phyloP scores from a whole-genome alignment of 768 basidiomycete species.

The Candolleomyces aberdarensis region DNA sequence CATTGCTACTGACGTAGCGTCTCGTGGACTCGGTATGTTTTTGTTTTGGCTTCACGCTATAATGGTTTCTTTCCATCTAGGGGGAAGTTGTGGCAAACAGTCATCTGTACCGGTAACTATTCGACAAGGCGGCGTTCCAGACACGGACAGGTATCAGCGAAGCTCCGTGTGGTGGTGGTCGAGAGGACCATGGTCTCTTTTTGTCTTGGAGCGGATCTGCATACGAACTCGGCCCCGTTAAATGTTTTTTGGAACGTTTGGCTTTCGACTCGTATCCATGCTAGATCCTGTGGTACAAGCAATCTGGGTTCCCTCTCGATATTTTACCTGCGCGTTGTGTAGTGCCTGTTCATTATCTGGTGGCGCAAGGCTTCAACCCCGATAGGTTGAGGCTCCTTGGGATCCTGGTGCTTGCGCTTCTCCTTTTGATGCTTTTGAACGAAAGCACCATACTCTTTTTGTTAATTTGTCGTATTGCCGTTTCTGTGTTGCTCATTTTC shows the following conservation, averaged over 20 bases:
- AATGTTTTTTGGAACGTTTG: slow-evolving; percentile 18
- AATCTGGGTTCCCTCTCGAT: slow-evolving; percentile 10
- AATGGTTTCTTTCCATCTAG: slow-evolving; percentile 16
- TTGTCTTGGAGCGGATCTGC: slow-evolving; percentile 8
- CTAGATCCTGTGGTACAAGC: slow-evolving; percentile 5
- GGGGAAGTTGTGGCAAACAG: slow-evolving; percentile 10
- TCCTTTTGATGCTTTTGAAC: background rate
- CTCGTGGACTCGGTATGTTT: slow-evolving; percentile 98
- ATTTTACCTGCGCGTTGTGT: slow-evolving; percentile 2
- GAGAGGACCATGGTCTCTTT: slow-evolving; percentile 28
- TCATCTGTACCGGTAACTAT: slow-evolving; percentile 6
- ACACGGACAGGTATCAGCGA: slow-evolving; percentile 38
- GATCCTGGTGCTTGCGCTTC: slow-evolving; percentile 2
- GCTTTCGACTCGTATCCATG: background rate
- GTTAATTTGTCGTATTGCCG: background rate
- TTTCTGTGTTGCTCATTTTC: slow-evolving; percentile 23
- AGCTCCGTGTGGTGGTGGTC: slow-evolving; percentile 28
- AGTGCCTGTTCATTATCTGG: slow-evolving; percentile 9
- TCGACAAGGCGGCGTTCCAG: slow-evolving; percentile 33
- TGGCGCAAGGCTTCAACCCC: slow-evolving; percentile 3
- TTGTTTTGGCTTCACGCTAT: slow-evolving; percentile 13
- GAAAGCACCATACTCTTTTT: background rate
- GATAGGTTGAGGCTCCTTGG: slow-evolving; percentile 3
- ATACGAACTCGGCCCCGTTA: slow-evolving; percentile 13
- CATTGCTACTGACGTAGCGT: slow-evolving; percentile 98